A percentile compares a stretch with the other conserved stretches of the same genome.
These are phyloP conservation scores for Paraphoma sp. DNA, from an alignment of 2,329 filamentous ascomycete genomes.

Conservation along the genomic window DNA sequence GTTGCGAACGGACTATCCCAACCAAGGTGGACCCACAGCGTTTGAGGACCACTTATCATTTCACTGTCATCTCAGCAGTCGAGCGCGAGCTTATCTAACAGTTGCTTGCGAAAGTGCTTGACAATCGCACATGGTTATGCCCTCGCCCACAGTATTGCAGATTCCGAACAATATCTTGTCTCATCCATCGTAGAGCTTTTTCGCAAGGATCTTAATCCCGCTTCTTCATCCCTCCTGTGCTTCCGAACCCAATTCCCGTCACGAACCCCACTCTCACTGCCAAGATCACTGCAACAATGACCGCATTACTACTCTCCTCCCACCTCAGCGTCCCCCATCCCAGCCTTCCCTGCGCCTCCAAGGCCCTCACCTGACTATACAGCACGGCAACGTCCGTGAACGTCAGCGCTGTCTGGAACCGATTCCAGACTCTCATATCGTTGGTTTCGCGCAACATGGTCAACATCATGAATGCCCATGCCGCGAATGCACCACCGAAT, in stretches of 20 bases:
- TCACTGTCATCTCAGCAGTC: no score
- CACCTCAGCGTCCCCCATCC: constrained; percentile 3
- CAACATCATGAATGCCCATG: constrained; percentile 4
- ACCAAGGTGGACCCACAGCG: no score
- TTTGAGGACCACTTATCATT: no score
- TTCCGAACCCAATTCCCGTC: neutral
- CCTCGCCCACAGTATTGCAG: no score
- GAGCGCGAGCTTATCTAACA: no score
- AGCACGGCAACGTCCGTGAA: constrained; percentile 7
- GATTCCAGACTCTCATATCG: constrained; percentile 7
- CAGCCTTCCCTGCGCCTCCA: constrained; percentile 5
- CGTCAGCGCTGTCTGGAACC: constrained; percentile 4
- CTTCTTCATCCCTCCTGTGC: neutral
- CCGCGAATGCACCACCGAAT: constrained; percentile 5
- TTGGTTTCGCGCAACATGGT: constrained; percentile 7
- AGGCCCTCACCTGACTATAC: constrained; percentile 7
- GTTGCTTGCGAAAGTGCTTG: no score
- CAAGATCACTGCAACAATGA: neutral
- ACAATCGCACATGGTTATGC: no score
- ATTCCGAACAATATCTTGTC: no score
- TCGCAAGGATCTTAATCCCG: neutral
- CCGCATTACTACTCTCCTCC: constrained; percentile 3
- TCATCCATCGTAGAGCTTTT: no score
- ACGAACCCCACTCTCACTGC: constrained; percentile 5
- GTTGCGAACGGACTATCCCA: no score